Percentiles rank a stretch among this genome's conserved stretches.
Conservation (phyloP, 2,329 filamentous ascomycete genomes). For the Calonectria naviculata region DNA sequence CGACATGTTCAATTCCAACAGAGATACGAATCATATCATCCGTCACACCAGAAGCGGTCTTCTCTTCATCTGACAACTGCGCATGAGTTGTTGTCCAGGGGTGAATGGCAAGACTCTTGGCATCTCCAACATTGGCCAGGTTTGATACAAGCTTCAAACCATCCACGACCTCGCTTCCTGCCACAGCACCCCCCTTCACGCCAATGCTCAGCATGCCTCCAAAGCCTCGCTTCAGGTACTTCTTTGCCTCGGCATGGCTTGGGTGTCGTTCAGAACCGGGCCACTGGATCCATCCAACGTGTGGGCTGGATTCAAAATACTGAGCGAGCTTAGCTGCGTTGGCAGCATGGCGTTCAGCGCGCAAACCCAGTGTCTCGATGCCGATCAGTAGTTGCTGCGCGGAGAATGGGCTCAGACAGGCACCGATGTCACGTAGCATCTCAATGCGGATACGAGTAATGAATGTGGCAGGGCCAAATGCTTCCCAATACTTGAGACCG, state of each 20-base stretch:
- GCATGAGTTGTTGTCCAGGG: constrained; percentile 97
- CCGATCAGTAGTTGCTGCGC: constrained; percentile 93
- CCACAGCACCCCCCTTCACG: constrained; percentile 85
- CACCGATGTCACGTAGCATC: constrained; percentile 87
- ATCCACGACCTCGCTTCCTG: constrained; percentile 90
- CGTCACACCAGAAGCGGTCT: constrained; percentile 82
- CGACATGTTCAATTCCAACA: constrained; percentile 95
- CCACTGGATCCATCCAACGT: constrained; percentile 95
- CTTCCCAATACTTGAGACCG: constrained; percentile 94
- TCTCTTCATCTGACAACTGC: constrained; percentile 88
- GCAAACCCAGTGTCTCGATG: constrained; percentile 88
- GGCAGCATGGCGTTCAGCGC: constrained; percentile 85
- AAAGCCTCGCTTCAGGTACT: constrained; percentile 85
- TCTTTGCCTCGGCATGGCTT: constrained; percentile 84
- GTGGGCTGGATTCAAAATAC: constrained; percentile 84
- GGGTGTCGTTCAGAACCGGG: constrained; percentile 86
- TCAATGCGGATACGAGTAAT: constrained; percentile 90
- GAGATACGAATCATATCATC: constrained; percentile 95
- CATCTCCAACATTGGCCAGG: constrained; percentile 94
- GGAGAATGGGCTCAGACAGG: constrained; percentile 86
- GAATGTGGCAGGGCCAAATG: constrained; percentile 85
- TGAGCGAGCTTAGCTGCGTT: constrained; percentile 84
- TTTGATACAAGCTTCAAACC: constrained; percentile 96
- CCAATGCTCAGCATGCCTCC: constrained; percentile 95
- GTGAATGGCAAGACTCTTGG: constrained; percentile 94